Base-by-base conservation (phyloP, 139 green algal species). In the Picochlorum sp. region DNA sequence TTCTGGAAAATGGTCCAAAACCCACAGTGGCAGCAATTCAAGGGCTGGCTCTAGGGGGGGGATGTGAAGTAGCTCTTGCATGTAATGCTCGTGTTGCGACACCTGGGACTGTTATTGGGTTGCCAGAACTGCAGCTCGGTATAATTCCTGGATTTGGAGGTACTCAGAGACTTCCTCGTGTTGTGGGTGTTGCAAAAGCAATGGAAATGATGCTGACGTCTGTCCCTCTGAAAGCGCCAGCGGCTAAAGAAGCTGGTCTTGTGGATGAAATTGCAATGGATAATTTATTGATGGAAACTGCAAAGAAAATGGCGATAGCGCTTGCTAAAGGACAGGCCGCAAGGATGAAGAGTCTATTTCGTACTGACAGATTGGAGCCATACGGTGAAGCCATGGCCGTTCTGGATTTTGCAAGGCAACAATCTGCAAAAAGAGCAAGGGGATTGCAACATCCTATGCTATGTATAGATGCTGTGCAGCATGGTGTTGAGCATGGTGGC, bases 121-220 rank as follows among this genome's bases (percentile, higher is more conserved):
- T 99, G 56, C 92, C 92, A 6, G 93, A 99, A 77, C 77, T 98
- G 61, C 71, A 89, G 59, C 81, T 98, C 22, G 90, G 91, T 55
- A 95, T 98, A 70, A 89, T 98, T 25, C 90, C 91, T 13, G 93
- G 93, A 22, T 96, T 97, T 79, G 93, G 93, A 13, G 93, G 93
- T 68, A 99, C 93, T 2, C 87, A 99, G 79, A 76, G 93, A 39
- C 73, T 99, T 67, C 92, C 93, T 2, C 78, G 93, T 30, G 71
- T 97, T 20, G 88, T 97, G 33, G 93, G 93, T 14, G 70, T 99
- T 59, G 65, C 89, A 57, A 92, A 91, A 63, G 84, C 73, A 1
- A 58, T 87, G 7, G 72, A 95, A 65, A 96, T 96, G 85, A 98
- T 98, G 81, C 80, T 98, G 6, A 93, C 82, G 7, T 86, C 70